Conservation (phyloP, 306 rosid genomes). For the Quillaja saponaria region DNA sequence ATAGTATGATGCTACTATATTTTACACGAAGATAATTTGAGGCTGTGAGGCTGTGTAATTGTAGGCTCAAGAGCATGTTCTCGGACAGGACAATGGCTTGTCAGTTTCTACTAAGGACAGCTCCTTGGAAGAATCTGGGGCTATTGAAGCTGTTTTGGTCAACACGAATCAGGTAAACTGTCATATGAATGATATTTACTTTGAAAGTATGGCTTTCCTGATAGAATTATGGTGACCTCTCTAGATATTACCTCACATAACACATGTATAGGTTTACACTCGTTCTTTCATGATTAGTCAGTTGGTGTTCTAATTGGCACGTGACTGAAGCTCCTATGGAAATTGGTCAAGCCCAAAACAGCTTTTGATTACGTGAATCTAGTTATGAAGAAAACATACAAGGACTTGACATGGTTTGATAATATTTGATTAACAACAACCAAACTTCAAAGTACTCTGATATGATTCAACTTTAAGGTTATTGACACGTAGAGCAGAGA, state of each 20-base stretch:
- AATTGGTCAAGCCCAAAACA: no score
- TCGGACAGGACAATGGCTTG: slow-evolving; percentile 54
- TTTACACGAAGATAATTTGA: background rate
- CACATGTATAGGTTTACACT: no score
- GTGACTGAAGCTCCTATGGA: no score
- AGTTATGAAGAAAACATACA: no score
- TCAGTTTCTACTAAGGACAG: slow-evolving; percentile 54
- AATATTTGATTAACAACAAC: no score
- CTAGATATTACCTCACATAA: background rate
- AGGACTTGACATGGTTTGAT: no score
- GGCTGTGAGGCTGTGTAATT: slow-evolving; percentile 23
- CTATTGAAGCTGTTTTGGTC: slow-evolving; percentile 69
- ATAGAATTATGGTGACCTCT: background rate
- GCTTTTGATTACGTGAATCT: no score
- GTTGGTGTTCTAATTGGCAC: no score
- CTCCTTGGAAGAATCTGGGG: slow-evolving; percentile 53
- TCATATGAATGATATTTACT: slow-evolving; percentile 1
- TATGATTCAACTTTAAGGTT: no score
- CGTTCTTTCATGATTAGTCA: no score
- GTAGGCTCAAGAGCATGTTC: slow-evolving; percentile 58
- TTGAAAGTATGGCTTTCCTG: background rate
- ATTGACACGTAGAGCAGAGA: no score
- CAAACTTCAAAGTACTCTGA: no score
- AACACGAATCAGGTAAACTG: slow-evolving; percentile 75
- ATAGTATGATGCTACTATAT: background rate